Evolutionary conservation across 305 asterid species (phyloP), one percentile per base, ranked within the genome.

Genomic region (Striga hermonthica): DNA sequence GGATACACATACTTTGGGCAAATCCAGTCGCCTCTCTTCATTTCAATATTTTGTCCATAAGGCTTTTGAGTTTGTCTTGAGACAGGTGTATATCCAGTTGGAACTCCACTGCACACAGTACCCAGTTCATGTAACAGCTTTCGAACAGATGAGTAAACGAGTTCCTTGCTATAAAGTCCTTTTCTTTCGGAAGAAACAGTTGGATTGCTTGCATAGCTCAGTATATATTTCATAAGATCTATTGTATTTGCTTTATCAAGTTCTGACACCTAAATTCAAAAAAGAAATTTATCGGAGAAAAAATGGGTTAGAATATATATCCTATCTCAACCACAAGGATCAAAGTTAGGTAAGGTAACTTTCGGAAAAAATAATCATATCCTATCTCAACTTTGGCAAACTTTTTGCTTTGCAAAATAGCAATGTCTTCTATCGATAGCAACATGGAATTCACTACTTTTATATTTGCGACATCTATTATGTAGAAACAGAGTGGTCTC

Each of bases 1-100:
- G 35, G 60, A 60, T 34, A 71, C 9, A 78, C 95, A 65, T 84
- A 93, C 99, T 86, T 93, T 54, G 73, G 71, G 79, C 99, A 90
- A 68, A 85, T 83, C 99, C 99, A 93, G 81, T 93, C 96, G 28
- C 99, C 96, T 80, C 89, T 82, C 82, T 90, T 93, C 96, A 90
- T 90, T 73, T 79, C 88, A 75, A 83, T 71, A 78, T 82, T 82
- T 74, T 77, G 95, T 73, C 87, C 82, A 64, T 52, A 62, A 56
- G 88, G 85, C 62, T 79, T 72, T 63, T 75, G 57, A 56, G 69
- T 64, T 68, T 79, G 84, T 59, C 72, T 83, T 50, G 82, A 64
- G 77, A 77, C 70, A 72, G 84, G 79, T 57, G 55, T 35, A 60
- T 61, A 9, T 66, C 73, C 59, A 39, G 73, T 62, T 53, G 79